phyloP scores from a whole-genome alignment of 345 rosid species.

The Mercurialis annua region DNA sequence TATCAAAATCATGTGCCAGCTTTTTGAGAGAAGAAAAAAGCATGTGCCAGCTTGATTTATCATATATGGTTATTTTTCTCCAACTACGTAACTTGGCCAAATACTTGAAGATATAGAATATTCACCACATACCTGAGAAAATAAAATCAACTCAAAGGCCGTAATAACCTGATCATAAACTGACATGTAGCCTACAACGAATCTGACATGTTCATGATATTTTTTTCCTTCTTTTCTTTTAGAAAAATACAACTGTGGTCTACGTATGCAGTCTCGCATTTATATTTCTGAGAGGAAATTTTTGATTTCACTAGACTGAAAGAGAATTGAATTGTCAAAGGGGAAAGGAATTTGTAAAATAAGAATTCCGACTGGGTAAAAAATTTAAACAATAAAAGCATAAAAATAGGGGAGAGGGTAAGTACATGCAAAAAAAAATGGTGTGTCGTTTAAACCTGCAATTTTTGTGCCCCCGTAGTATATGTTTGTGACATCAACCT shows the following conservation, averaged over 20 bases:
- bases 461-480: slow-evolving; percentile 82
- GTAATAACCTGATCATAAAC: neutral
- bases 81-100: neutral
- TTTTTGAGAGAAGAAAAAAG: too few species aligned
- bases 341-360: neutral
- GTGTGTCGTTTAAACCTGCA: slow-evolving; percentile 47
- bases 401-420: neutral
- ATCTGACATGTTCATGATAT: neutral
- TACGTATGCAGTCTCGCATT: neutral
- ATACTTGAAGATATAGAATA: neutral
- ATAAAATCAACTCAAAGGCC: neutral
- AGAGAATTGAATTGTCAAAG: neutral
- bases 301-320: neutral
- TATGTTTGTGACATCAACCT: slow-evolving; percentile 63
- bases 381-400: neutral
- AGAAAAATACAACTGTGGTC: neutral
- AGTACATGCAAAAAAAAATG: neutral
- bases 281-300: neutral
- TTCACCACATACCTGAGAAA: neutral
- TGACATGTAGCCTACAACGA: neutral
- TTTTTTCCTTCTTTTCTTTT: too few species aligned
- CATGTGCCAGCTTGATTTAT: neutral
- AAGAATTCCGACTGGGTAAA: slow-evolving; percentile 2
- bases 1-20: neutral
- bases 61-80: neutral